phyloP scores from a whole-genome alignment of 495 filamentous ascomycete species.

The Neurospora tetrasperma region DNA sequence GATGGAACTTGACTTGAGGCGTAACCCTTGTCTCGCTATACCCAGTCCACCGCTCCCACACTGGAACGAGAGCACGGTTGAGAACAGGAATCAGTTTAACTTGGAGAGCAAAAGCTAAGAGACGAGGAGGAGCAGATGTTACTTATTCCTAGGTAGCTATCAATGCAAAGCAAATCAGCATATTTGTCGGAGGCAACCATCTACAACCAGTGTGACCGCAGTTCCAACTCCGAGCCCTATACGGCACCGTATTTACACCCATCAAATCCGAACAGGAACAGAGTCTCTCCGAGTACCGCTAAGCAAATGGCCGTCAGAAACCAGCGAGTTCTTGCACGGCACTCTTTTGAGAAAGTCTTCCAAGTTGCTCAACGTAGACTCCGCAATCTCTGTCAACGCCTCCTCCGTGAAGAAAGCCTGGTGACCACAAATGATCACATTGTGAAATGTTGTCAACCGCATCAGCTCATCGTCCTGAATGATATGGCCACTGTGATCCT shows the following conservation, averaged over 20 bases:
- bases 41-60: too few relatives aligned
- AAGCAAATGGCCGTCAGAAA: conserved; percentile 13
- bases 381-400: conserved; percentile 53
- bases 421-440: conserved; percentile 57
- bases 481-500: conserved; percentile 55
- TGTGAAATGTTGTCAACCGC: conserved; percentile 61
- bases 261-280: conserved; percentile 18
- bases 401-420: conserved; percentile 64
- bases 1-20: too few relatives aligned
- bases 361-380: conserved; percentile 49
- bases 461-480: conserved; percentile 59
- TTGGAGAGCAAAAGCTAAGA: too few relatives aligned
- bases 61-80: too few relatives aligned
- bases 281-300: conserved; percentile 6
- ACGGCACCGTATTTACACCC: too few relatives aligned
- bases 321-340: conserved; percentile 31
- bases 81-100: too few relatives aligned
- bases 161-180: neutral
- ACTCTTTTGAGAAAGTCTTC: conserved; percentile 21
- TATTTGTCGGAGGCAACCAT: neutral
- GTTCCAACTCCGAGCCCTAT: neutral
- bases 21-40: too few relatives aligned
- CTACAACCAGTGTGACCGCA: neutral
- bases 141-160: neutral
- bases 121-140: too few relatives aligned